phyloP scores from a whole-genome alignment of 2,329 filamentous ascomycete genomes.

The Aspergillus sp. region DNA sequence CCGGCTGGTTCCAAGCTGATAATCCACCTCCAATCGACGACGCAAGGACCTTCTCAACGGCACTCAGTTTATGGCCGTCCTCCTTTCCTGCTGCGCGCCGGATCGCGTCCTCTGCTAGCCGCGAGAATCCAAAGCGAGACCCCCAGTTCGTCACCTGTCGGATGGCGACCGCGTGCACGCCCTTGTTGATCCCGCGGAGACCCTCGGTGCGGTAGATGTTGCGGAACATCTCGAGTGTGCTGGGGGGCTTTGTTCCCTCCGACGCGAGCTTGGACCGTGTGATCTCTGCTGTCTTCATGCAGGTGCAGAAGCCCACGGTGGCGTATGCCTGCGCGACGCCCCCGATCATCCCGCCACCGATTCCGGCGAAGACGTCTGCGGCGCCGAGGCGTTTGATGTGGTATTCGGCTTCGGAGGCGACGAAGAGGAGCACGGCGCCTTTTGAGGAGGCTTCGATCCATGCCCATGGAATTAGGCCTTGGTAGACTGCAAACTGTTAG shows the following conservation, averaged over 20 bases:
- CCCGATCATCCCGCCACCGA: conserved; percentile 82
- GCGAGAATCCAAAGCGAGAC: no score
- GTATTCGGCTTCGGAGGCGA: conserved; percentile 94
- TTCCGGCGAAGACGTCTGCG: conserved; percentile 79
- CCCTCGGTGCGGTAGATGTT: no score
- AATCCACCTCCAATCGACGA: no score
- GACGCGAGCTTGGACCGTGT: conserved; percentile 85
- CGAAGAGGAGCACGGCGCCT: conserved; percentile 94
- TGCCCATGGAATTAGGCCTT: conserved; percentile 89
- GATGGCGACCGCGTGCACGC: no score
- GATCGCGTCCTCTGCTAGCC: no score
- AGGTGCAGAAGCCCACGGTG: conserved; percentile 98
- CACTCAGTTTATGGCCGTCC: no score
- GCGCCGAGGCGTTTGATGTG: conserved; percentile 79
- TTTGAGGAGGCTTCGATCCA: conserved; percentile 99
- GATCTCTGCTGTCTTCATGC: conserved; percentile 99
- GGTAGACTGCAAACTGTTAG: conserved; percentile 68
- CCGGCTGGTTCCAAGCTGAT: no score
- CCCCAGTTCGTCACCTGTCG: no score
- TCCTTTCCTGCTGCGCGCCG: no score
- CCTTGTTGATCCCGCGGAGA: no score
- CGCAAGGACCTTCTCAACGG: no score
- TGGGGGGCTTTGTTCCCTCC: conserved; percentile 77
- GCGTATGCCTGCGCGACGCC: conserved; percentile 95
- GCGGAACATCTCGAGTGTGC: conserved; percentile 51